phyloP scores from a whole-genome alignment of 805 yeast species.

The Ogataea paraovalis region DNA sequence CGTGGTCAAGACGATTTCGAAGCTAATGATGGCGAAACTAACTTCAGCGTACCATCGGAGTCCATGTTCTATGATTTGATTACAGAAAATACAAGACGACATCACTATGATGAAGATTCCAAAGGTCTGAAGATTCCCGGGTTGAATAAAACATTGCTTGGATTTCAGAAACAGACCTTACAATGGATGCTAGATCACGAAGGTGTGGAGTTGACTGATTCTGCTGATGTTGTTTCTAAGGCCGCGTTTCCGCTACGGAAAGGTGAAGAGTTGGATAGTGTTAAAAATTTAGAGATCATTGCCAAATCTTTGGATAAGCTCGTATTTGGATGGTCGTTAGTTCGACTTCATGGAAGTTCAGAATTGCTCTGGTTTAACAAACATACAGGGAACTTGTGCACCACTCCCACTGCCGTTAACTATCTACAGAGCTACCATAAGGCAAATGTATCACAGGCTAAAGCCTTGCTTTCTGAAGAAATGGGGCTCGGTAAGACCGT shows the following conservation, averaged over 20 bases:
- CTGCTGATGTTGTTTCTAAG: neutral
- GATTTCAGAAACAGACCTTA: constrained; percentile 52
- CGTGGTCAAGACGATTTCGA: neutral
- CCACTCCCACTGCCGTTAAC: constrained; percentile 28
- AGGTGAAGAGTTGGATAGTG: neutral
- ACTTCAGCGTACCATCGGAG: constrained; percentile 20
- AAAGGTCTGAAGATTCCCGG: constrained; percentile 12
- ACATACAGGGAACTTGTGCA: constrained; percentile 45
- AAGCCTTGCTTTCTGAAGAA: constrained; percentile 83
- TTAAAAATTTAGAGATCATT: constrained; percentile 22
- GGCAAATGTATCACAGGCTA: constrained; percentile 29
- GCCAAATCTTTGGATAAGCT: constrained; percentile 35
- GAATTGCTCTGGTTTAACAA: constrained; percentile 42
- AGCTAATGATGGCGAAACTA: constrained; percentile 1
- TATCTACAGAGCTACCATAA: constrained; percentile 17
- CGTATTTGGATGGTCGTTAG: constrained; percentile 51
- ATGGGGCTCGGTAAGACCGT: constrained; percentile 98
- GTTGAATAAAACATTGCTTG: constrained; percentile 23
- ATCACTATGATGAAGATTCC: constrained; percentile 7
- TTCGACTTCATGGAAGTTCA: constrained; percentile 10
- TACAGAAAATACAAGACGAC: constrained; percentile 38
- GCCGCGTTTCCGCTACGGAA: neutral
- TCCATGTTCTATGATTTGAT: constrained; percentile 46
- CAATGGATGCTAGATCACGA: constrained; percentile 55
- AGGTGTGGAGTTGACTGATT: constrained; percentile 26